A percentile compares a stretch with the other conserved stretches of the same genome.
Evolutionary conservation across 257 asterid species (phyloP).

Genomic region (Solanum etuberosum): DNA sequence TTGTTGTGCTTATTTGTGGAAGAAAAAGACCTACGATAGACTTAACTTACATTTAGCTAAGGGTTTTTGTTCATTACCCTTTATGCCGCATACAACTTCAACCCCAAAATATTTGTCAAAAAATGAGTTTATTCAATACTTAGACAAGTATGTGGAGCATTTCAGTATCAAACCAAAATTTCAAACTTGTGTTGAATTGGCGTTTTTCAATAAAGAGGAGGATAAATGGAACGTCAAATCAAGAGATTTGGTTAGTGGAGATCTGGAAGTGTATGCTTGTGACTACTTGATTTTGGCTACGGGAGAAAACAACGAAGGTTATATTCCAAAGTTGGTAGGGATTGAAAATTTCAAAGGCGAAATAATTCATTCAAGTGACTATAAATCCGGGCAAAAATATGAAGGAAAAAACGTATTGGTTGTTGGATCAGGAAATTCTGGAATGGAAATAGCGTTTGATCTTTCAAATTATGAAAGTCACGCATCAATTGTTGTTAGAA

Average conservation of each 20-base stretch:
- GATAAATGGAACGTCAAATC: constrained; percentile 24
- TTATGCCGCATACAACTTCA: constrained; percentile 21
- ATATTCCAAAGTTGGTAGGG: constrained; percentile 20
- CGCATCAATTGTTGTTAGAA: constrained; percentile 36
- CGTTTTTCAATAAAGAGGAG: background rate
- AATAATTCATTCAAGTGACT: constrained; percentile 25
- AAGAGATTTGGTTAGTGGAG: background rate
- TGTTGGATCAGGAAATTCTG: constrained; percentile 59
- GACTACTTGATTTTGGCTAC: constrained; percentile 35
- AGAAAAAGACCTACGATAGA: constrained; percentile 33
- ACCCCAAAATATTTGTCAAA: constrained; percentile 30
- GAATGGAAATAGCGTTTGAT: constrained; percentile 56
- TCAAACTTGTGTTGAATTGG: constrained; percentile 6
- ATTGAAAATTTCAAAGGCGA: constrained; percentile 23
- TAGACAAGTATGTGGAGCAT: constrained; percentile 22
- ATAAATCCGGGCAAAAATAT: constrained; percentile 12
- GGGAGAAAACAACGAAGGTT: constrained; percentile 35
- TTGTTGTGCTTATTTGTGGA: constrained; percentile 42
- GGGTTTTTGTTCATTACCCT: constrained; percentile 39
- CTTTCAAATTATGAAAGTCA: constrained; percentile 29
- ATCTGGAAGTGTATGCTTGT: constrained; percentile 7
- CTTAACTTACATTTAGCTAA: constrained; percentile 45
- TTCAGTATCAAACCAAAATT: constrained; percentile 15
- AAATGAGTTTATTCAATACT: constrained; percentile 18
- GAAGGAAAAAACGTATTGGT: constrained; percentile 24